Conservation (phyloP, 2,329 filamentous ascomycete genomes). For the Phaeomoniella chlamydospora region DNA sequence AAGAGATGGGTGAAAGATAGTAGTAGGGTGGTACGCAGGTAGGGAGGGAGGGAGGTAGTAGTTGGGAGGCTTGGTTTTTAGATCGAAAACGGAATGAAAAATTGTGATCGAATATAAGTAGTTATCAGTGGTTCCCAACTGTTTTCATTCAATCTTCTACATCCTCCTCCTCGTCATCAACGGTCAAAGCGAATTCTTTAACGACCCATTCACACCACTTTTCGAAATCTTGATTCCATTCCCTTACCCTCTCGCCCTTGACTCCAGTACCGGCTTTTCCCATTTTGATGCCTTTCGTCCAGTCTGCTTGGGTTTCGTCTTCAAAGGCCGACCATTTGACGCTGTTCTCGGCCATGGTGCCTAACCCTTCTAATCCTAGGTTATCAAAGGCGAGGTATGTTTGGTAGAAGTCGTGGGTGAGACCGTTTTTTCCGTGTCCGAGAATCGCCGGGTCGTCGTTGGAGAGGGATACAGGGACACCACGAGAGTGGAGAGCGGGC, state of each 20-base stretch:
- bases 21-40: background rate
- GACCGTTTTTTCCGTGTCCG: slow-evolving; percentile 65
- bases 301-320: slow-evolving; percentile 56
- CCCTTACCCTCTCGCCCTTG: slow-evolving; percentile 57
- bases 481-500: slow-evolving; percentile 69
- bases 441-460: slow-evolving; percentile 87
- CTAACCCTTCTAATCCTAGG: slow-evolving; percentile 73
- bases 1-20: no score
- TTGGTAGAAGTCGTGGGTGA: slow-evolving; percentile 93
- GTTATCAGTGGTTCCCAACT: no score
- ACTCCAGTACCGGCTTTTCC: slow-evolving; percentile 57
- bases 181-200: slow-evolving; percentile 50
- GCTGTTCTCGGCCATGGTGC: slow-evolving; percentile 80
- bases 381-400: slow-evolving; percentile 85
- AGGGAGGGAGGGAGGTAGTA: slow-evolving; percentile 6
- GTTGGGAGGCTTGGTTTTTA: no score
- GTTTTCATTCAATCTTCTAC: no score
- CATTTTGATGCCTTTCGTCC: slow-evolving; percentile 57
- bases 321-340: slow-evolving; percentile 82
- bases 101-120: no score
- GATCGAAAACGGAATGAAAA: no score
- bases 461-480: slow-evolving; percentile 69
- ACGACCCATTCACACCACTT: slow-evolving; percentile 84
- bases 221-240: slow-evolving; percentile 77
- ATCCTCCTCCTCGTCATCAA: slow-evolving; percentile 25